A percentile compares a stretch with the other conserved stretches of the same genome.
phyloP scores from a whole-genome alignment of 495 filamentous ascomycete genomes.

The Podospora appendiculata region DNA sequence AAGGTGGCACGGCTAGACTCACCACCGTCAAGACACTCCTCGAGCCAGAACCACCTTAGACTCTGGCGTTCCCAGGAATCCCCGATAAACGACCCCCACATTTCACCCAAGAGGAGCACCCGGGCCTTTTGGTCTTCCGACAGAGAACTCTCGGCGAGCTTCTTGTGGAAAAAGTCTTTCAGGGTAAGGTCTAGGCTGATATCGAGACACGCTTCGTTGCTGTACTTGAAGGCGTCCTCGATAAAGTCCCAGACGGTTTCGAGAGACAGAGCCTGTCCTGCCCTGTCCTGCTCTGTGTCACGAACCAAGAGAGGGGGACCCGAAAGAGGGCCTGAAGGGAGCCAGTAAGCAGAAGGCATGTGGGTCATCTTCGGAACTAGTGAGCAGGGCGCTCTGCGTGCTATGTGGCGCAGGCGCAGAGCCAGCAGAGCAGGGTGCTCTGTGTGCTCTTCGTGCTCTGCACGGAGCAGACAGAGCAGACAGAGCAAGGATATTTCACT shows the following conservation, averaged over 20 bases:
- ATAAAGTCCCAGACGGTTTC: constrained; percentile 70
- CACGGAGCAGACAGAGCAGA: too few species aligned
- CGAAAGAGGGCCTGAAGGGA: too few species aligned
- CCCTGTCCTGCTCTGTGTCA: too few species aligned
- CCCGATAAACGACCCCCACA: constrained; percentile 89
- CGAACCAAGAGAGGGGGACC: too few species aligned
- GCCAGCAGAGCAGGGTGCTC: too few species aligned
- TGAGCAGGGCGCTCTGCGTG: too few species aligned
- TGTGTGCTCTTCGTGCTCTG: too few species aligned
- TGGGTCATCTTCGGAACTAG: too few species aligned
- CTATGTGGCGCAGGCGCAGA: too few species aligned
- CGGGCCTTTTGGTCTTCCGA: constrained; percentile 35
- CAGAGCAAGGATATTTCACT: too few species aligned
- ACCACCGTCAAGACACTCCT: constrained; percentile 90
- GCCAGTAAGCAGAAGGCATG: too few species aligned
- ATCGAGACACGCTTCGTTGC: constrained; percentile 53
- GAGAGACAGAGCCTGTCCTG: too few species aligned
- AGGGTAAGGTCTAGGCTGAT: constrained; percentile 65
- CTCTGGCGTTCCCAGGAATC: constrained; percentile 70
- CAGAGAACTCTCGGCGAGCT: constrained; percentile 26
- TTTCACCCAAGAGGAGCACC: constrained; percentile 58
- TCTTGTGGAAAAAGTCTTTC: constrained; percentile 65
- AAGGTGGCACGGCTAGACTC: constrained; percentile 22
- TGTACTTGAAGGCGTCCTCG: constrained; percentile 69
- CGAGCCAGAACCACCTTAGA: constrained; percentile 85